Base-by-base conservation (phyloP, 139 green algal genomes). In the Edaphochlamys debaryana region DNA sequence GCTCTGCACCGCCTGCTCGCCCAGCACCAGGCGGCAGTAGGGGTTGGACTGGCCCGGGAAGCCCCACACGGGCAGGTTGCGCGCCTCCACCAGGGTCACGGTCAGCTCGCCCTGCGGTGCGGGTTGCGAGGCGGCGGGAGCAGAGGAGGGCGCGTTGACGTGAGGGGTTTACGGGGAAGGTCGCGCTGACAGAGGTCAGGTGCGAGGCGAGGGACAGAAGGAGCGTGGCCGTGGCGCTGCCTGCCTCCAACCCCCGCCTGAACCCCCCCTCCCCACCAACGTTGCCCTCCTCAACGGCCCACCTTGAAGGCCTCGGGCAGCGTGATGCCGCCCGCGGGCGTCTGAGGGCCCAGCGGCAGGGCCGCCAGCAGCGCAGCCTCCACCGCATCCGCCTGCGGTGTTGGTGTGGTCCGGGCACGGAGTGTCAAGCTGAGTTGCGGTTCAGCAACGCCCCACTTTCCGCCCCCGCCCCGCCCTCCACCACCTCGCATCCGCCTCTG, bases 1-100 rank as follows among this genome's bases (percentile, higher is more conserved):
- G 58, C 86, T 94, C 66, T 85, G 82, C n/a, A 96, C 89, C 3
- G 94, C 93, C 77, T 89, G 85, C n/a, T 91, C 79, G 25, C 96
- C 96, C 74, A 98, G 86, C 67, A 89, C 87, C 29, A 99, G 87
- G 27, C 93, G 89, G 82, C 92, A 95, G 91, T 96, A 99, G 23
- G 96, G 96, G 87, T 98, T 98, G 93, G 78, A 93, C 89, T 97
- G 94, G 87, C 94, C 97, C 32, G 93, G 93, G 80, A 98, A 95
- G 71, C 95, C 96, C 94, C 95, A 98, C 54, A 98, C 94, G 32
- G 95, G 93, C 67, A 99, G 91, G 79, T 94, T 85, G 37, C 94
- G 92, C 4, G 92, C 96, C 88, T 94, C 93, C 0, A 90, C 79
- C 62, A 99, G 85, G 3, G 89, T 93, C 42, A 99, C 94, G 9